Conservation (phyloP, 371 early-diverging fungal species). For the Entomophthora muscae region DNA sequence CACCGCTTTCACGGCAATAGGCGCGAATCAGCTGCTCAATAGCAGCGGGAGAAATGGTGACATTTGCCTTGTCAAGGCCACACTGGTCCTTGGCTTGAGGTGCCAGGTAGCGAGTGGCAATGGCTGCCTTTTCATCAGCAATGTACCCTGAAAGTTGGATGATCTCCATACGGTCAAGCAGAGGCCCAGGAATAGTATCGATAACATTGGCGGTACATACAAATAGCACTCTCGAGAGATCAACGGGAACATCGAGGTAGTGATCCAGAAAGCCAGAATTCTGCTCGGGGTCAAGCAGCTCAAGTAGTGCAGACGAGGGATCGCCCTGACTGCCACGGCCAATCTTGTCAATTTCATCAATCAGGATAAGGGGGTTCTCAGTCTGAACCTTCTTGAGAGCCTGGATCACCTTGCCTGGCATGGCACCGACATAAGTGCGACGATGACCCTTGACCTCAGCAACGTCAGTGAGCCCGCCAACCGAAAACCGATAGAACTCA, state of each 20-base stretch:
- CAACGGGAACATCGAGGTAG: constrained; percentile 94
- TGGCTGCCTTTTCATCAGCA: constrained; percentile 89
- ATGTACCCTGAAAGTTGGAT: constrained; percentile 90
- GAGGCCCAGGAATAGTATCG: constrained; percentile 89
- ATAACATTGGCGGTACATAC: constrained; percentile 93
- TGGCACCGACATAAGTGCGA: constrained; percentile 94
- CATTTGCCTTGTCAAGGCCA: constrained; percentile 56
- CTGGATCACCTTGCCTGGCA: constrained; percentile 97
- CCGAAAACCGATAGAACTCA: constrained; percentile 88
- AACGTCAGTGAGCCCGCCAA: constrained; percentile 92
- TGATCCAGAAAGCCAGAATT: constrained; percentile 91
- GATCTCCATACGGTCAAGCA: constrained; percentile 95
- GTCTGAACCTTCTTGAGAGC: constrained; percentile 94
- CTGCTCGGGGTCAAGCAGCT: constrained; percentile 92
- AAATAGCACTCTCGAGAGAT: constrained; percentile 89
- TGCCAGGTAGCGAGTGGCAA: constrained; percentile 76
- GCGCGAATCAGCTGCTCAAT: constrained; percentile 65
- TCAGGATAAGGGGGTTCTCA: constrained; percentile 87
- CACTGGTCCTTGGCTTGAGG: constrained; percentile 62
- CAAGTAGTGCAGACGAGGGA: constrained; percentile 87
- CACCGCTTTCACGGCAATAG: constrained; percentile 93
- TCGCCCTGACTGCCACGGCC: constrained; percentile 92
- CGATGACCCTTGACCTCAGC: constrained; percentile 97
- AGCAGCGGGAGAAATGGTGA: constrained; percentile 50
- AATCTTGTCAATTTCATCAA: constrained; percentile 95